Evolutionary conservation across 257 asterid genomes (phyloP).

Genomic region (Eucommia ulmoides): DNA sequence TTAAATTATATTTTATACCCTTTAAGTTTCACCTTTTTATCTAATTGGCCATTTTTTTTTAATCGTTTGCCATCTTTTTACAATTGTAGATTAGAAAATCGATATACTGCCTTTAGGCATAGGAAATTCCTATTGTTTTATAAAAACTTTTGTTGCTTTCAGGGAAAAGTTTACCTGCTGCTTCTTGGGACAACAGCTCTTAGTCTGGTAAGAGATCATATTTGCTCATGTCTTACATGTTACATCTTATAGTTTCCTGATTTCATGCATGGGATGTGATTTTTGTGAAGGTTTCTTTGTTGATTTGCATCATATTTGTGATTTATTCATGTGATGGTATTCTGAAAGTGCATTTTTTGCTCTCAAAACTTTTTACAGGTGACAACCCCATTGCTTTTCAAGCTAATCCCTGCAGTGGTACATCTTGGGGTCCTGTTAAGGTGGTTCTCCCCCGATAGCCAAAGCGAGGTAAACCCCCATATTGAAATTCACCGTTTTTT

Average conservation of each 20-base stretch:
- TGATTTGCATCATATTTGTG: too few relatives aligned
- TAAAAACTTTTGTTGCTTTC: constrained; percentile 8
- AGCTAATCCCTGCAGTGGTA: constrained; percentile 86
- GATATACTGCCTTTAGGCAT: too few relatives aligned
- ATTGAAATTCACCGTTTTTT: not conserved
- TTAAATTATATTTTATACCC: too few relatives aligned
- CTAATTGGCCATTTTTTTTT: too few relatives aligned
- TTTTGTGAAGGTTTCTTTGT: too few relatives aligned
- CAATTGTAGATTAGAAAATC: too few relatives aligned
- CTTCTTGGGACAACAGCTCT: constrained; percentile 98
- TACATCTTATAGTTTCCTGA: not conserved
- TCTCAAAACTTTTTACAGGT: too few relatives aligned
- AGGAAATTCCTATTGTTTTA: too few relatives aligned
- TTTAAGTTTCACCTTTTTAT: too few relatives aligned
- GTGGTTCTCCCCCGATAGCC: constrained; percentile 85
- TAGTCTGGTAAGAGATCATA: constrained; percentile 38
- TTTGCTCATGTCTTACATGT: constrained; percentile 13
- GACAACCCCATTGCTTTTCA: constrained; percentile 91
- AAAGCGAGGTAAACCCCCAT: constrained; percentile 45
- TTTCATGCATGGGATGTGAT: not conserved
- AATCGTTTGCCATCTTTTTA: too few relatives aligned
- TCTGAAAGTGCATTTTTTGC: too few relatives aligned
- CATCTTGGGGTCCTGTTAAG: constrained; percentile 87
- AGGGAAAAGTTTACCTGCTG: constrained; percentile 89
- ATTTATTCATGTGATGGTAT: too few relatives aligned